Evolutionary conservation across 345 rosid genomes (phyloP).

Genomic region (Corchorus olitorius): DNA sequence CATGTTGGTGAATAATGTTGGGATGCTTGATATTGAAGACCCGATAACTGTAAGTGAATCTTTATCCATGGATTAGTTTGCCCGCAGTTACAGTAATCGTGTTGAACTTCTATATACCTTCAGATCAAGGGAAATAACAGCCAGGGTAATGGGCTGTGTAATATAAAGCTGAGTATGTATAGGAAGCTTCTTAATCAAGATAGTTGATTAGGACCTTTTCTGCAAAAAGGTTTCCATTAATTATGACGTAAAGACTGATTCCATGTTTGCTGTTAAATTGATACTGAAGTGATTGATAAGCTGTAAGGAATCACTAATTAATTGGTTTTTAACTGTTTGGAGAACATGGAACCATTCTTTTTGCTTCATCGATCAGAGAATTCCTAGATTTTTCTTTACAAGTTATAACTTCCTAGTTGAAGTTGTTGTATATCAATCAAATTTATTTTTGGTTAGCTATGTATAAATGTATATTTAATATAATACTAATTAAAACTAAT

Average conservation of each 20-base stretch:
- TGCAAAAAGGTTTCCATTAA: not conserved
- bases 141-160: conserved; percentile 10
- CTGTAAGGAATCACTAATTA: not conserved
- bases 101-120: not conserved
- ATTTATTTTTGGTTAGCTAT: not conserved
- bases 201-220: conserved; percentile 6
- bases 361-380: not conserved
- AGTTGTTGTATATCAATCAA: not conserved
- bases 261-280: conserved; percentile 2
- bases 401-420: not conserved
- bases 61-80: conserved; percentile 21
- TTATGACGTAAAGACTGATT: conserved; percentile 10
- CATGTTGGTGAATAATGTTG: conserved; percentile 80
- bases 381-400: conserved; percentile 4
- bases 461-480: too few species aligned
- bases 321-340: conserved; percentile 4
- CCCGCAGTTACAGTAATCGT: conserved; percentile 18
- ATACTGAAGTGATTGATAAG: not conserved
- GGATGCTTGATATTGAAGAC: conserved; percentile 88
- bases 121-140: not conserved
- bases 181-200: conserved; percentile 1
- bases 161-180: conserved; percentile 9
- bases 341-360: not conserved
- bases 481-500: too few species aligned
- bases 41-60: conserved; percentile 75